These are phyloP conservation scores for Ceratobasidium sp. DNA, from an alignment of 1,284 basidiomycete genomes.

Conservation along the genomic window DNA sequence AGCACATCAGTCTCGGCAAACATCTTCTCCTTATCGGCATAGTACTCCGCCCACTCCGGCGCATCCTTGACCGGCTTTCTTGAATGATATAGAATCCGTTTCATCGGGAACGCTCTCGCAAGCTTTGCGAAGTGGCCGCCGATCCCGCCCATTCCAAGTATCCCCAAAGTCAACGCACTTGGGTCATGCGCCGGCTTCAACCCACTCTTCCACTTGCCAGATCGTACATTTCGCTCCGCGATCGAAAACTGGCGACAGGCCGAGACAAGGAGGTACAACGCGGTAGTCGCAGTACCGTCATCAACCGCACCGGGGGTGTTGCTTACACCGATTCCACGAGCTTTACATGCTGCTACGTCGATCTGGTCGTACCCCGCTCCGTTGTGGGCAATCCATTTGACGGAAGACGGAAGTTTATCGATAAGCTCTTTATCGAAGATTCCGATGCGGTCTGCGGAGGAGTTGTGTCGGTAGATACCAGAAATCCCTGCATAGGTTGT, in stretches of 20 bases:
- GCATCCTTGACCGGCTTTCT: constrained; percentile 70
- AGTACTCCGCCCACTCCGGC: constrained; percentile 84
- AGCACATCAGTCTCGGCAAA: constrained; percentile 84
- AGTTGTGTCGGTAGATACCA: constrained; percentile 86
- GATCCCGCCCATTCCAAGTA: constrained; percentile 93
- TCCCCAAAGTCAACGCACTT: constrained; percentile 83
- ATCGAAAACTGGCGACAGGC: constrained; percentile 83
- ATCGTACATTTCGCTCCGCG: constrained; percentile 76
- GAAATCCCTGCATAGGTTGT: constrained; percentile 82
- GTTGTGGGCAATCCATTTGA: constrained; percentile 92
- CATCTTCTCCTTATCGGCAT: constrained; percentile 76
- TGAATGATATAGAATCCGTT: constrained; percentile 85
- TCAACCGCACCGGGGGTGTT: constrained; percentile 94
- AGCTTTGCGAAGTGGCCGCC: constrained; percentile 79
- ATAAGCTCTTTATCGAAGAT: constrained; percentile 86
- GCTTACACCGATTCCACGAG: constrained; percentile 83
- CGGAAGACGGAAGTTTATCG: constrained; percentile 71
- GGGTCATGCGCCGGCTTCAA: constrained; percentile 78
- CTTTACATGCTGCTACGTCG: constrained; percentile 80
- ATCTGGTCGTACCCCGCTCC: constrained; percentile 95
- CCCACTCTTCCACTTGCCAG: constrained; percentile 70
- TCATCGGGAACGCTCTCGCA: constrained; percentile 84
- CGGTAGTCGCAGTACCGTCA: constrained; percentile 92
- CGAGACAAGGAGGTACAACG: constrained; percentile 86
- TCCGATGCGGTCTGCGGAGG: constrained; percentile 75